phyloP scores from a whole-genome alignment of 2,329 filamentous ascomycete genomes.

The Sporothrix brunneoviolacea region DNA sequence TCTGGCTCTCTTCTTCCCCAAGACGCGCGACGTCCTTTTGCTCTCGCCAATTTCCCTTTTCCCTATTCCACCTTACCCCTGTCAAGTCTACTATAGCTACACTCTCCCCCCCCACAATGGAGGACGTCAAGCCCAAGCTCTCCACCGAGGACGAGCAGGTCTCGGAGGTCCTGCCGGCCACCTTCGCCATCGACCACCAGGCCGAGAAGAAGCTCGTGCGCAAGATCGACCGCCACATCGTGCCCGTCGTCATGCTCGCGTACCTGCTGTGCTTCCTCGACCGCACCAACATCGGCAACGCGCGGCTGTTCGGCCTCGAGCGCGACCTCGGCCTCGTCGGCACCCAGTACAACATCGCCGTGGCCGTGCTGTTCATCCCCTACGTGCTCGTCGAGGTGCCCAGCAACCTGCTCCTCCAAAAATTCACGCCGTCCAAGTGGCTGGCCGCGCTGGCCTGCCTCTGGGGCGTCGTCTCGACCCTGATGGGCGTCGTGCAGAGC shows the following conservation, averaged over 20 bases:
- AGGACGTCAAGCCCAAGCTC: not conserved
- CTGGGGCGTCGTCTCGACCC: slow-evolving; percentile 64
- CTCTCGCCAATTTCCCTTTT: no score
- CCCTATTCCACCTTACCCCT: no score
- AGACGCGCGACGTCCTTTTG: no score
- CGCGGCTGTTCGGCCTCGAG: slow-evolving; percentile 57
- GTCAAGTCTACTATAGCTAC: no score
- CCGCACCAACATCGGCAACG: slow-evolving; percentile 65
- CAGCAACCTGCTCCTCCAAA: slow-evolving; percentile 58
- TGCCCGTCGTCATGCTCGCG: slow-evolving; percentile 1
- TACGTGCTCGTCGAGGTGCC: slow-evolving; percentile 58
- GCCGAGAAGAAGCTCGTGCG: slow-evolving; percentile 9
- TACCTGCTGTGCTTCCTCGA: slow-evolving; percentile 11
- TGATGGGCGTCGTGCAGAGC: slow-evolving; percentile 60
- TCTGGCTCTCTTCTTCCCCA: no score
- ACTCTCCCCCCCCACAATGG: not conserved
- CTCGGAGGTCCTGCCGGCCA: no score
- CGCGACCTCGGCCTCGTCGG: slow-evolving; percentile 52
- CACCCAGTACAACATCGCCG: slow-evolving; percentile 63
- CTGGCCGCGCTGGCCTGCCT: slow-evolving; percentile 56
- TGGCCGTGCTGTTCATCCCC: slow-evolving; percentile 62
- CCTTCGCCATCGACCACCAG: slow-evolving; percentile 12
- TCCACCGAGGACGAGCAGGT: not conserved
- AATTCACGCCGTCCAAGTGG: slow-evolving; percentile 55
- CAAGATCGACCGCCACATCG: slow-evolving; percentile 6